Evolutionary conservation across 352 stramenopile genomes (phyloP).

Genomic region (Pythium phragmiticola): DNA sequence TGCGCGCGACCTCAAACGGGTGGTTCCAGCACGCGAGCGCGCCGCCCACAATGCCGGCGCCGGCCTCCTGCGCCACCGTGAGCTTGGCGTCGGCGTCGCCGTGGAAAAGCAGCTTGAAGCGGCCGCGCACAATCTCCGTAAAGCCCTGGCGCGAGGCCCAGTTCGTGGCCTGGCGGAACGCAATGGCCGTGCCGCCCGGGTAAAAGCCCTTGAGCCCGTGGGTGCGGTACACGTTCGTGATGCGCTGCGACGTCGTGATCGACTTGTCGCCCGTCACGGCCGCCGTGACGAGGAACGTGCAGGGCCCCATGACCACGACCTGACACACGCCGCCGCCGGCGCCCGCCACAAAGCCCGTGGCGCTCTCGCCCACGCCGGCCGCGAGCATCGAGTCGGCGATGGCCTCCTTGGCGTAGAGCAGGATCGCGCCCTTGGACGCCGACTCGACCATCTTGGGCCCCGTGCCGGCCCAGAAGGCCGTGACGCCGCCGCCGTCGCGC

Average conservation of each 20-base stretch:
- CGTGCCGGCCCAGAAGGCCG: slow-evolving; percentile 87
- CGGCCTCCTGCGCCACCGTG: slow-evolving; percentile 84
- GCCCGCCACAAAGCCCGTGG: slow-evolving; percentile 80
- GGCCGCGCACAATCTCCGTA: slow-evolving; percentile 84
- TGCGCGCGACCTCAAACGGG: slow-evolving; percentile 90
- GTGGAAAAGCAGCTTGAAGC: slow-evolving; percentile 87
- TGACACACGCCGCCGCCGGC: slow-evolving; percentile 87
- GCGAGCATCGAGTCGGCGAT: slow-evolving; percentile 80
- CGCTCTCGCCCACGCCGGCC: slow-evolving; percentile 56
- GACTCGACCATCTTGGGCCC: slow-evolving; percentile 92
- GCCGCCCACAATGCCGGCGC: slow-evolving; percentile 83
- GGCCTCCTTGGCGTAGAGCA: slow-evolving; percentile 89
- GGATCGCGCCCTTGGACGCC: slow-evolving; percentile 86
- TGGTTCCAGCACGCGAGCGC: slow-evolving; percentile 91
- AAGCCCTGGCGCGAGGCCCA: slow-evolving; percentile 91
- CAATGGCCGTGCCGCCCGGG: slow-evolving; percentile 87
- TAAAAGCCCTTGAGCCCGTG: slow-evolving; percentile 91
- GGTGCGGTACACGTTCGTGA: slow-evolving; percentile 79
- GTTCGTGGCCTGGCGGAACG: slow-evolving; percentile 91
- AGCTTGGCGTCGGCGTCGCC: slow-evolving; percentile 85
- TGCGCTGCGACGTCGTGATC: slow-evolving; percentile 81
- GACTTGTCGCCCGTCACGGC: slow-evolving; percentile 90
- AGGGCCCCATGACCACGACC: slow-evolving; percentile 88
- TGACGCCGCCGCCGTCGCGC: slow-evolving; percentile 74
- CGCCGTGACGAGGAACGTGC: slow-evolving; percentile 89